Evolutionary conservation across 306 rosid genomes (phyloP), one percentile per base, ranked within the genome.

Genomic region (Ammopiptanthus mongolicus): DNA sequence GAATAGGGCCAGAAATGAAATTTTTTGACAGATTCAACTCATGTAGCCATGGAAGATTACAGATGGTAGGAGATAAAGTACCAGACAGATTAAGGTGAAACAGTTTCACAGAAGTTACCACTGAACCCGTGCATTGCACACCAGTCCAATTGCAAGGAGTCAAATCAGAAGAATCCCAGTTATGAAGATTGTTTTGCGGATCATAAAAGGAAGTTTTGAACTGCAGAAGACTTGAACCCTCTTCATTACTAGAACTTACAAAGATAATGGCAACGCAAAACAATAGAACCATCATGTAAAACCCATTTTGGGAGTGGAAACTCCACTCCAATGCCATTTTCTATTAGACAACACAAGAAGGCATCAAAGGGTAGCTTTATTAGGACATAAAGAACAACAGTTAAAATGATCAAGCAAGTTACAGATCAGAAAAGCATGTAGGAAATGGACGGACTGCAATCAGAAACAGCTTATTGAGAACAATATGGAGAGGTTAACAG

Each of bases 71-170:
- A 56, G 87, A 86, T 29, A 91, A 80, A 81, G 73, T 66, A 25
- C 96, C 96, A 44, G 93, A 88, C 3, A 91, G 85, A 76, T 83
- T 87, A 48, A 86, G 74, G 0, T 81, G 67, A 74, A 5, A 66
- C 33, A 91, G 89, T 52, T 82, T 55, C 51, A 91, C 61, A 76
- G 90, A 83, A 78, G 91, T 86, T 73, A 91, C 96, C 83, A 83
- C 15, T 41, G 83, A 78, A 76, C 78, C 78, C 8, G 74, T 51
- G 76, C 96, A 91, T 33, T 25, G 22, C 44, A 91, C 90, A 67
- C 96, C 96, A 50, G 73, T 82, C 96, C 96, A 91, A 80, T 70
- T 83, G 83, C 96, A 91, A 79, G 96, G 96, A 81, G 81, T 81
- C 22, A 33, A 73, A 74, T 83, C 74, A 46, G 88, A 85, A 36